Conservation (phyloP, 1,284 basidiomycete species). For the Thelephora terrestris region DNA sequence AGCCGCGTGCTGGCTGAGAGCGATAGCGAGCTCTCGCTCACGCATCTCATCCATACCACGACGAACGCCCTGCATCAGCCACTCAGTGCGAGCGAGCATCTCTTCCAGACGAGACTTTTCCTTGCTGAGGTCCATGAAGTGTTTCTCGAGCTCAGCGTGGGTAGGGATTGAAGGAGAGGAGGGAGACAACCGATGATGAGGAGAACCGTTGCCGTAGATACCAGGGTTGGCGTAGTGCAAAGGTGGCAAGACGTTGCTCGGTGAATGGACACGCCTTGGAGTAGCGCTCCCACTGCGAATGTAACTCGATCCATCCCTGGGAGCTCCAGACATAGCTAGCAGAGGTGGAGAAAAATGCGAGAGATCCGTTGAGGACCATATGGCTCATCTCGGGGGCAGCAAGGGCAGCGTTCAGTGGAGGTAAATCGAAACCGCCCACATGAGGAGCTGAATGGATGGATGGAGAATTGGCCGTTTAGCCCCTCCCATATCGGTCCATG, state of each 20-base stretch:
- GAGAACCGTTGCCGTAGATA: conserved; percentile 11
- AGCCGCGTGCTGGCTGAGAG: neutral
- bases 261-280: conserved; percentile 13
- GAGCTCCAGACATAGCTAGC: conserved; percentile 23
- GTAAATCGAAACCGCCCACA: conserved; percentile 43
- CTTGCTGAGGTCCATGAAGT: conserved; percentile 52
- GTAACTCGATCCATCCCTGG: conserved; percentile 33
- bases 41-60: conserved; percentile 66
- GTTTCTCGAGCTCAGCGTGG: conserved; percentile 52
- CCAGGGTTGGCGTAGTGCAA: neutral
- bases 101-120: conserved; percentile 55
- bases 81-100: conserved; percentile 61
- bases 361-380: conserved; percentile 11
- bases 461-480: conserved; percentile 6
- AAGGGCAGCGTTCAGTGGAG: conserved; percentile 42
- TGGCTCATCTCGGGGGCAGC: conserved; percentile 20
- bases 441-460: conserved; percentile 25
- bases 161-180: conserved; percentile 33
- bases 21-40: conserved; percentile 7
- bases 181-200: conserved; percentile 11
- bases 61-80: conserved; percentile 59
- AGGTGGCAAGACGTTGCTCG: conserved; percentile 4
- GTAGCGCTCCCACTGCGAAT: conserved; percentile 45
- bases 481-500: conserved; percentile 11
- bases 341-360: conserved; percentile 15